Conservation (phyloP, 1,284 basidiomycete genomes). For the Erythrobasidium hasegawianum region DNA sequence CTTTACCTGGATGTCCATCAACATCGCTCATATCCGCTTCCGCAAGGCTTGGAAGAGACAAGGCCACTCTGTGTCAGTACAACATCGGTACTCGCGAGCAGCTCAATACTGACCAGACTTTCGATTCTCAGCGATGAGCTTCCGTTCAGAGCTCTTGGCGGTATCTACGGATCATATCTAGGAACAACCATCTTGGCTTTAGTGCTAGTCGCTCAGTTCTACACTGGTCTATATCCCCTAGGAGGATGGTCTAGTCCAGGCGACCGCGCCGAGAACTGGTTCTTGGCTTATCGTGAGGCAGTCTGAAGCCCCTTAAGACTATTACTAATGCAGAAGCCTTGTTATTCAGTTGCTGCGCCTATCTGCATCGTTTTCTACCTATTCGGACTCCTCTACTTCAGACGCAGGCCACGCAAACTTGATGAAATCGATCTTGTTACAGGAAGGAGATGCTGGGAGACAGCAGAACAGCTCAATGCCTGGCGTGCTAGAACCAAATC, state of each 20-base stretch:
- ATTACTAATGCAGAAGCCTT: neutral
- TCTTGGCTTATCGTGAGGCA: constrained; percentile 52
- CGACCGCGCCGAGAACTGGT: constrained; percentile 52
- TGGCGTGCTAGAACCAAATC: constrained; percentile 45
- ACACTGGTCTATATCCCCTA: constrained; percentile 45
- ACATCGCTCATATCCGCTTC: constrained; percentile 51
- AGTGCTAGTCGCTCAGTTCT: constrained; percentile 47
- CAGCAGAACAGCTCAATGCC: constrained; percentile 50
- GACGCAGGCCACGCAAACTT: constrained; percentile 46
- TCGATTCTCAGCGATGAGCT: constrained; percentile 54
- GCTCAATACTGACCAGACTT: neutral
- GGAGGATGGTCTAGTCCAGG: constrained; percentile 40
- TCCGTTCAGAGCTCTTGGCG: constrained; percentile 53
- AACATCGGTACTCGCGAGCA: constrained; percentile 38
- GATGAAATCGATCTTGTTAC: constrained; percentile 52
- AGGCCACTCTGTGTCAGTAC: constrained; percentile 44
- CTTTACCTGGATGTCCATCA: constrained; percentile 36
- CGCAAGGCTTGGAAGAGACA: constrained; percentile 52
- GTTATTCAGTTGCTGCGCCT: constrained; percentile 40
- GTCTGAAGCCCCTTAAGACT: neutral
- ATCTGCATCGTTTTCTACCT: constrained; percentile 49
- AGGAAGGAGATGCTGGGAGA: constrained; percentile 52
- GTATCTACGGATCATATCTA: constrained; percentile 52
- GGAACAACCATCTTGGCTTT: constrained; percentile 49
- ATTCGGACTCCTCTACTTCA: constrained; percentile 48